Evolutionary conservation across 179 eudicot species (phyloP), one percentile per base, ranked within the genome.

Genomic region (Sideroxylon spinosum): DNA sequence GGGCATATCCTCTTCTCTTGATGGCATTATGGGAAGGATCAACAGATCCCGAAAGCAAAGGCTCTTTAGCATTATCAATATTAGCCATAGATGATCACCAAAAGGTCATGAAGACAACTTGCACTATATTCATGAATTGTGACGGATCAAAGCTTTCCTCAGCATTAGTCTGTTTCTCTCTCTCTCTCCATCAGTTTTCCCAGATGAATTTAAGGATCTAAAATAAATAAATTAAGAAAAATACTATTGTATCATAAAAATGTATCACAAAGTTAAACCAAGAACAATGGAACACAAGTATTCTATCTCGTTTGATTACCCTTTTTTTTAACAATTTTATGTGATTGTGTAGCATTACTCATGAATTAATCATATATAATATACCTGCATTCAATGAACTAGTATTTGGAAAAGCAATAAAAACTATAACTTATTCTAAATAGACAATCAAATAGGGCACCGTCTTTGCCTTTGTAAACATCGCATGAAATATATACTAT

Each of bases 11-110:
- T 83, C 82, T 82, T 74, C 81, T 84, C 73, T 79, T 87, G n/a
- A 70, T 64, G 72, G 71, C 55, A 64, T 74, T 68, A 59, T 46
- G 46, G 78, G 85, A 44, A 75, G 87, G 79, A 75, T 84, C 87
- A 29, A 65, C 61, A 55, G 84, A 72, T 67, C 70, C 60, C 62
- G 81, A 23, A 62, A 88, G 82, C 52, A 91, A 77, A 63, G 86
- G 86, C 74, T 85, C 75, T 53, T 82, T 69, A 61, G 32, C 80
- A 20, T 82, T 77, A 73, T 71, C 78, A 37, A 37, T 37, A 52
- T 79, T 82, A 26, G 77, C 83, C 94, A 90, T 90, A 82, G 80
- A 67, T 84, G 79, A 81, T 82, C 84, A n/a, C 79, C 82, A 82
- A 76, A 32, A 13, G 60, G 63, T 13, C 7, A 59, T 46, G 20